phyloP scores from a whole-genome alignment of 768 basidiomycete species.

The Russula foetens region DNA sequence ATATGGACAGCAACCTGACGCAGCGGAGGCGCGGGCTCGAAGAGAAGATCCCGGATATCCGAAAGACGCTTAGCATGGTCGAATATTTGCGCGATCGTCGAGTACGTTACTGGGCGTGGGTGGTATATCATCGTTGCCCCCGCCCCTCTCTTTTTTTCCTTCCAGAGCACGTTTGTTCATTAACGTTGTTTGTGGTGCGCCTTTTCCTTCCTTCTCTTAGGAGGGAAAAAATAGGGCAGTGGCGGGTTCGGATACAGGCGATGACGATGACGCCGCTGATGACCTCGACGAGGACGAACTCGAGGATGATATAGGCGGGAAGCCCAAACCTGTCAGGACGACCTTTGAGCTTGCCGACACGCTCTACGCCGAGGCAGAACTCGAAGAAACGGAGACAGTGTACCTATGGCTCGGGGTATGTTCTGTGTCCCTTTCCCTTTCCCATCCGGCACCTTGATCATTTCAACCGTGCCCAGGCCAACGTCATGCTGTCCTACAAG shows the following conservation, averaged over 20 bases:
- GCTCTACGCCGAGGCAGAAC: constrained; percentile 82
- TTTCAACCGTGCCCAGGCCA: constrained; percentile 53
- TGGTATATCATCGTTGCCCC: constrained; percentile 8
- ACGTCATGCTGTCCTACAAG: constrained; percentile 95
- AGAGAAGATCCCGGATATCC: constrained; percentile 95
- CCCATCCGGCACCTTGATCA: not conserved
- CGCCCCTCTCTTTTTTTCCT: not conserved
- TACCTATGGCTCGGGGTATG: constrained; percentile 94
- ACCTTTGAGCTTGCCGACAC: constrained; percentile 97
- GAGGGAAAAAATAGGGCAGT: constrained; percentile 46
- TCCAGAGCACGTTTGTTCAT: not conserved
- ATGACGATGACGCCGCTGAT: not conserved
- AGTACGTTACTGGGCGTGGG: constrained; percentile 32
- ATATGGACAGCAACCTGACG: constrained; percentile 86
- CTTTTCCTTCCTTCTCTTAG: constrained; percentile 28
- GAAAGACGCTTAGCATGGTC: constrained; percentile 87
- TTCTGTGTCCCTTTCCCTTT: constrained; percentile 13
- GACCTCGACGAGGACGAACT: constrained; percentile 23
- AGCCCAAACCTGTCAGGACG: constrained; percentile 55
- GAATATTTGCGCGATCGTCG: constrained; percentile 66
- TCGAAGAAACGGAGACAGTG: constrained; percentile 82
- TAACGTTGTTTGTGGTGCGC: not conserved
- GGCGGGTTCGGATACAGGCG: constrained; percentile 21
- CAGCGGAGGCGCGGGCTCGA: constrained; percentile 74
- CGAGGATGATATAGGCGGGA: constrained; percentile 29